Evolutionary conservation across 2,329 filamentous ascomycete genomes (phyloP), one percentile per base, ranked within the genome.

Genomic region (Sporothrix dimorphospora): DNA sequence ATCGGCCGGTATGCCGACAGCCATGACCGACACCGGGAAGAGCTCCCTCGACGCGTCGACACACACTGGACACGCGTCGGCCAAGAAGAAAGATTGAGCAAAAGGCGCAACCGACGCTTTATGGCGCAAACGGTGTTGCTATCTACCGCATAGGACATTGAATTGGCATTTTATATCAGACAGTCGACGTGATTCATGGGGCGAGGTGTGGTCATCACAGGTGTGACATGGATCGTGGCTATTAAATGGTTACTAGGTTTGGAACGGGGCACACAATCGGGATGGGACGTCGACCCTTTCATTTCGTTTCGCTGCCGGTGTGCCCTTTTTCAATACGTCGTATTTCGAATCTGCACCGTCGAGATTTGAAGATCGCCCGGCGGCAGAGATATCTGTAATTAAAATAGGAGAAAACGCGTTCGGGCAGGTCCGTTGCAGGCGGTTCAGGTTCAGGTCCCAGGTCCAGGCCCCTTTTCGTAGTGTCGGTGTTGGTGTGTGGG

Each of bases 401-500:
- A 14, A 42, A 42, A 40, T 40, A 5, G 5, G 40, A 42, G 12
- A 42, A 14, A 42, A 42, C 40, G 24, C 12, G 51, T 30, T 30
- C 51, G 51, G 24, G 11, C 51, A 30, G 51, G 51, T 55, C 51
- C 51, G 51, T 55, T 55, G 51, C 12, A 30, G 51, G 30, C 11
- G 24, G 12, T 55, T 8, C 24, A 30, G 12, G 51, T 30, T 21
- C 49, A 53, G 21, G 49, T n/a, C n/a, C 21, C 24, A 30, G 12
- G 51, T 30, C 49, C 49, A 53, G 21, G 49, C 51, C 51, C 51
- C 12, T 55, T 30, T 55, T 16, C 40, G 40, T 55, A 55, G 24
- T 55, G 21, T 16, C 19, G 51, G 12, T 21, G 24, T 11, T 53
- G 5, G n/a, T 24, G 75, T 30, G 72, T 66, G 24, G 76, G 76